Evolutionary conservation across 805 yeast species (phyloP).

Genomic region (Wickerhamia fluorescens): DNA sequence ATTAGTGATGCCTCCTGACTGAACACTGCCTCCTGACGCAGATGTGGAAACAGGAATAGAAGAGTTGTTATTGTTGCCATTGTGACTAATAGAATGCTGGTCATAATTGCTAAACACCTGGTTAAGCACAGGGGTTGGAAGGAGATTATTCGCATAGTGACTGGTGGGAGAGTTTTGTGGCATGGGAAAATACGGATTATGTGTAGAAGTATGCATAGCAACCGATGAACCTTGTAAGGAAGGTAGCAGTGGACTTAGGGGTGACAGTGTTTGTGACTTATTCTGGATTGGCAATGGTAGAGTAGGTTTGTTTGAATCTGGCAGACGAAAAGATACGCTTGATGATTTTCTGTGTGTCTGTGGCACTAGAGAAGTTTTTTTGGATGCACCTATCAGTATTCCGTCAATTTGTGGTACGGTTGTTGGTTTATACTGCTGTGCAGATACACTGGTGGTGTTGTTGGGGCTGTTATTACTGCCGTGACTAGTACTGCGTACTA

Average conservation of each 20-base stretch:
- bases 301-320: slow-evolving; percentile 24
- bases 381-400: too few relatives aligned
- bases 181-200: too few relatives aligned
- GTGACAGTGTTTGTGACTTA: slow-evolving; percentile 36
- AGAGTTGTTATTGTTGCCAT: slow-evolving; percentile 2
- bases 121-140: slow-evolving; percentile 28
- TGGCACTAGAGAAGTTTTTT: too few relatives aligned
- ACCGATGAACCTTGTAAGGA: too few relatives aligned
- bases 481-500: too few relatives aligned
- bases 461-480: too few relatives aligned
- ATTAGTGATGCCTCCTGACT: not conserved
- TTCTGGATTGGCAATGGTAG: slow-evolving; percentile 29
- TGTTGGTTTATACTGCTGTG: too few relatives aligned
- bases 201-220: too few relatives aligned
- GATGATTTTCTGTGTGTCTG: too few relatives aligned
- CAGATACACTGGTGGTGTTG: too few relatives aligned
- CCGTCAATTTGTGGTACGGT: too few relatives aligned
- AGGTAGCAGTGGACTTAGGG: slow-evolving; percentile 30
- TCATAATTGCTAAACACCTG: slow-evolving; percentile 18
- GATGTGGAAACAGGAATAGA: slow-evolving; percentile 1
- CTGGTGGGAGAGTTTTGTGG: slow-evolving; percentile 20
- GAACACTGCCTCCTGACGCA: slow-evolving; percentile 1
- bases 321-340: slow-evolving; percentile 22
- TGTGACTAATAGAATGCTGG: slow-evolving; percentile 6
- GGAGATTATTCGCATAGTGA: slow-evolving; percentile 14